A percentile compares a stretch with the other conserved stretches of the same genome.
These are phyloP conservation scores for Fusarium nisikadoi DNA, from an alignment of 2,329 filamentous ascomycete species.

Conservation along the genomic window DNA sequence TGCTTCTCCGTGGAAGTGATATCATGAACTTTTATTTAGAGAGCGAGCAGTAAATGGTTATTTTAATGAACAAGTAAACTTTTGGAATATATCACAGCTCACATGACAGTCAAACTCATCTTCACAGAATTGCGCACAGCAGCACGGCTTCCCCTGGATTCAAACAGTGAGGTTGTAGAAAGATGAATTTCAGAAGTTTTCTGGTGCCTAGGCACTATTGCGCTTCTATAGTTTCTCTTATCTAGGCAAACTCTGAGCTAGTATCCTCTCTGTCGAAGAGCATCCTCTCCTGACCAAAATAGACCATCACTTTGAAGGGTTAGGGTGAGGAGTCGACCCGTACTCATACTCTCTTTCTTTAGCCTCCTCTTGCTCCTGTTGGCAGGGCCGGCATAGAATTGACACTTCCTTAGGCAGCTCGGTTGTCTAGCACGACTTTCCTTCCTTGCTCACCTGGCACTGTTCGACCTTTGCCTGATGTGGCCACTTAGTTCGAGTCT, in stretches of 20 bases:
- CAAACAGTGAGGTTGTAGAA: neutral
- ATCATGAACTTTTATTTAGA: neutral
- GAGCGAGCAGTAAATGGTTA: neutral
- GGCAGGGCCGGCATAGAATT: no score
- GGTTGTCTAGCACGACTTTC: neutral
- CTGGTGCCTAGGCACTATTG: neutral
- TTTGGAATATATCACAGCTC: neutral
- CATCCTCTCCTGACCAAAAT: neutral
- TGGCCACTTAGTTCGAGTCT: neutral
- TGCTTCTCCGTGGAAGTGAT: no score
- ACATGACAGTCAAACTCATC: no score
- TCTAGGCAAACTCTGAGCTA: neutral
- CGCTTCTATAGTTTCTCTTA: neutral
- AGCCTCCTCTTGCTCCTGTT: no score
- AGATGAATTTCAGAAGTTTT: neutral
- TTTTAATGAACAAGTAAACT: neutral
- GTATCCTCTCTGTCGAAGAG: no score
- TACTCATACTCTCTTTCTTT: neutral
- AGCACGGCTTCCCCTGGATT: neutral
- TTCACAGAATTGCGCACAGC: neutral
- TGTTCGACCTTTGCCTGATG: neutral
- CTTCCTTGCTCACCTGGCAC: neutral
- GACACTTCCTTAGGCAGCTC: no score
- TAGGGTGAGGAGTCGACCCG: neutral
- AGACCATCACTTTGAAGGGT: neutral